A percentile compares a stretch with the other conserved stretches of the same genome.
phyloP scores from a whole-genome alignment of 1,284 basidiomycete species.

The Fistulina hepatica region DNA sequence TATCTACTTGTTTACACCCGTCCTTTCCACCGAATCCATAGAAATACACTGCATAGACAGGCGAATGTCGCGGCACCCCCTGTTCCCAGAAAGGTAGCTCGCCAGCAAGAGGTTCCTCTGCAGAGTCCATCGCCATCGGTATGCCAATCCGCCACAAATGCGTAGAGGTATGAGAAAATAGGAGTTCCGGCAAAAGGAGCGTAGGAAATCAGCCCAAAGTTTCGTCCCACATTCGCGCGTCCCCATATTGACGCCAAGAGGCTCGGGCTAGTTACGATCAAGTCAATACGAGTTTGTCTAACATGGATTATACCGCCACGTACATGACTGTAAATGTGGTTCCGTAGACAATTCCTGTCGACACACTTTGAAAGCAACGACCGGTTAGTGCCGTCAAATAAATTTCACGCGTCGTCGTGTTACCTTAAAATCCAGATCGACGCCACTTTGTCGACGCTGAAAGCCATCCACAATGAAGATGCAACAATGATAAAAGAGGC shows the following conservation, averaged over 20 bases:
- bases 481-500: slow-evolving; percentile 36
- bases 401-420: slow-evolving; percentile 2
- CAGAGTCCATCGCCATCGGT: slow-evolving; percentile 36
- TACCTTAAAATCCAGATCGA: slow-evolving; percentile 56
- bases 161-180: slow-evolving; percentile 65
- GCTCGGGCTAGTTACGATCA: slow-evolving; percentile 39
- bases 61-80: slow-evolving; percentile 39
- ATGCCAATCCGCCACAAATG: slow-evolving; percentile 46
- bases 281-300: slow-evolving; percentile 1
- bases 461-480: slow-evolving; percentile 43
- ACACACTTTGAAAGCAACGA: no score
- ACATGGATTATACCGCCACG: slow-evolving; percentile 20
- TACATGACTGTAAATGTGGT: slow-evolving; percentile 58
- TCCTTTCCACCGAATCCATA: slow-evolving; percentile 40
- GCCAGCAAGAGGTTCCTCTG: slow-evolving; percentile 51
- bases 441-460: slow-evolving; percentile 35
- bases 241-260: slow-evolving; percentile 65
- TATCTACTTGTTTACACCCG: background rate
- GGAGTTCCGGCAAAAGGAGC: slow-evolving; percentile 65
- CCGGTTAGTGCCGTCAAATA: slow-evolving; percentile 19
- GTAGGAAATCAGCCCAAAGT: slow-evolving; percentile 64
- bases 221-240: slow-evolving; percentile 52
- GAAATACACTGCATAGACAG: slow-evolving; percentile 46
- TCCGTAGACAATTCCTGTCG: slow-evolving; percentile 58
- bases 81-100: slow-evolving; percentile 54